Percentiles rank a stretch among this genome's conserved stretches.
Conservation (phyloP, 306 rosid species). For the Senna tora region DNA sequence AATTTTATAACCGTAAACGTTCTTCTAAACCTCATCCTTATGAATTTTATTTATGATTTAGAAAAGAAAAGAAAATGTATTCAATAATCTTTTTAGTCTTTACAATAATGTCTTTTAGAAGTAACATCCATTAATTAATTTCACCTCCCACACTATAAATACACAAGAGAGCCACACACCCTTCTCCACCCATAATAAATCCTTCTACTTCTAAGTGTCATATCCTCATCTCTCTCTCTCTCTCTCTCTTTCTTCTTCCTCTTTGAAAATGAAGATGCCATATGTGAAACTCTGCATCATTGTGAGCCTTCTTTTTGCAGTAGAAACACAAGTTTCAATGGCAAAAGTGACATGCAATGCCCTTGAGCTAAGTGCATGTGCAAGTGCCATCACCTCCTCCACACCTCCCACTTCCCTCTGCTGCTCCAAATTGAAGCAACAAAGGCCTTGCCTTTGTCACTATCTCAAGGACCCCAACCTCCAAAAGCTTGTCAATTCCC, state of each 20-base stretch:
- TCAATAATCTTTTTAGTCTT: too few relatives aligned
- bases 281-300: constrained; percentile 28
- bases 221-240: background rate
- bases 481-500: constrained; percentile 57
- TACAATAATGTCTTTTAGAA: too few relatives aligned
- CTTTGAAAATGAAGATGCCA: constrained; percentile 42
- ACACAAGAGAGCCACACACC: constrained; percentile 3
- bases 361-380: constrained; percentile 52
- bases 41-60: too few relatives aligned
- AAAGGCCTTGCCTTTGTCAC: constrained; percentile 64
- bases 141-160: constrained; percentile 41
- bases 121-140: background rate
- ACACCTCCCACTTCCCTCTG: constrained; percentile 47
- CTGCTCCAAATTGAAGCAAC: constrained; percentile 56
- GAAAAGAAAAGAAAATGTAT: too few relatives aligned
- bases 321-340: constrained; percentile 33
- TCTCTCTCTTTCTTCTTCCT: background rate
- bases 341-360: constrained; percentile 55
- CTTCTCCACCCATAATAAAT: constrained; percentile 10
- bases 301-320: constrained; percentile 21
- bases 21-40: too few relatives aligned
- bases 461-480: constrained; percentile 59
- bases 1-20: too few relatives aligned
- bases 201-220: background rate
- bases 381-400: constrained; percentile 43